These are phyloP conservation scores for Ascochyta fabae DNA, from an alignment of 2,329 filamentous ascomycete genomes.

Conservation along the genomic window DNA sequence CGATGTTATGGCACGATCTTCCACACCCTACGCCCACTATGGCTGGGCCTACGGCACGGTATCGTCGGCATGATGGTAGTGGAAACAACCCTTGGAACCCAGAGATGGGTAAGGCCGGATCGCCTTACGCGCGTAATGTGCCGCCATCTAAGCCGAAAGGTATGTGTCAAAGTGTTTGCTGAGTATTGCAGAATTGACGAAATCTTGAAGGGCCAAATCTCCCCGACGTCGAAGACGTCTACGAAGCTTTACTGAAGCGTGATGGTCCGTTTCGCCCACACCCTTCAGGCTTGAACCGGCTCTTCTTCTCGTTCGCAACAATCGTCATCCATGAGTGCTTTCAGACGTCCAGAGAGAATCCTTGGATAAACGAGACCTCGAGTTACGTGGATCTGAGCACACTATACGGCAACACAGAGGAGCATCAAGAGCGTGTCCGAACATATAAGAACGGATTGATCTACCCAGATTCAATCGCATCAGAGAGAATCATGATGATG, in stretches of 20 bases:
- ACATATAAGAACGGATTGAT: slow-evolving; percentile 70
- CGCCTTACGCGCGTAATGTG: slow-evolving; percentile 65
- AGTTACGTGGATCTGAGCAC: slow-evolving; percentile 77
- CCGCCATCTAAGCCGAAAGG: slow-evolving; percentile 59
- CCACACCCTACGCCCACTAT: slow-evolving; percentile 58
- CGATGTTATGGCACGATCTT: slow-evolving; percentile 61
- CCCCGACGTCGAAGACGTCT: slow-evolving; percentile 69
- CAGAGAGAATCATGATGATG: slow-evolving; percentile 68
- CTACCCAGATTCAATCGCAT: slow-evolving; percentile 72
- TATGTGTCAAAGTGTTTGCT: slow-evolving; percentile 22
- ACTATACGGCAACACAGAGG: slow-evolving; percentile 70
- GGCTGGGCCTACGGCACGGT: slow-evolving; percentile 55
- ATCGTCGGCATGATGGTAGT: slow-evolving; percentile 47
- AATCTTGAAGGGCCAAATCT: slow-evolving; percentile 45
- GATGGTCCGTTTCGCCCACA: slow-evolving; percentile 65
- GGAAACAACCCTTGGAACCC: slow-evolving; percentile 60
- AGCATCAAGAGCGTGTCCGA: slow-evolving; percentile 68
- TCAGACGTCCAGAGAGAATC: slow-evolving; percentile 67
- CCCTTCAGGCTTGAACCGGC: slow-evolving; percentile 71
- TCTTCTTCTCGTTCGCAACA: slow-evolving; percentile 75
- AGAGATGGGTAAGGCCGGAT: slow-evolving; percentile 61
- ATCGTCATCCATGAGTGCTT: slow-evolving; percentile 69
- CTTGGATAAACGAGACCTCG: slow-evolving; percentile 69
- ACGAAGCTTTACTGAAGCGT: slow-evolving; percentile 69
- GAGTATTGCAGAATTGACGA: slow-evolving; percentile 46